phyloP scores from a whole-genome alignment of 805 yeast species.

The Starmerella floris region DNA sequence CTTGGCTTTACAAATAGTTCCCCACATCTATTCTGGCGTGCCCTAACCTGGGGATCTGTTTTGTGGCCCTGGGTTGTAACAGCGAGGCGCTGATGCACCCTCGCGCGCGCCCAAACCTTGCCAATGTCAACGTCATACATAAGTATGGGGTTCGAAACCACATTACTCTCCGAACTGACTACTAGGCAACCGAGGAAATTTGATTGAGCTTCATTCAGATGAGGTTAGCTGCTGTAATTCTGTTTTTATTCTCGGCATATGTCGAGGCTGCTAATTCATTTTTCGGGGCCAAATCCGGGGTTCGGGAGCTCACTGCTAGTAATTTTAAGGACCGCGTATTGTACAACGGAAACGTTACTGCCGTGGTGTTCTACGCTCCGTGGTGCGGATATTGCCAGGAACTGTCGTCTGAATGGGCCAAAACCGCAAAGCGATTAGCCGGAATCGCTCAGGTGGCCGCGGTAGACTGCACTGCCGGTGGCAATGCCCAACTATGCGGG shows the following conservation, averaged over 20 bases:
- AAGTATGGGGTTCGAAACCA: too few relatives aligned
- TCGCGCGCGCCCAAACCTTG: too few relatives aligned
- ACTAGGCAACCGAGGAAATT: too few relatives aligned
- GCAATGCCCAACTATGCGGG: constrained; percentile 58
- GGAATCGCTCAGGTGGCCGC: constrained; percentile 48
- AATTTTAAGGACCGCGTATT: constrained; percentile 57
- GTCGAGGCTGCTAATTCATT: neutral
- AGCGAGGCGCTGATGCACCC: too few relatives aligned
- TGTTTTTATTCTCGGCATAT: neutral
- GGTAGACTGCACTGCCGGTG: constrained; percentile 67
- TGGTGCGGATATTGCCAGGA: constrained; percentile 97
- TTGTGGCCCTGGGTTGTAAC: too few relatives aligned
- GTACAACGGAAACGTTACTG: constrained; percentile 58
- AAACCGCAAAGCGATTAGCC: constrained; percentile 47
- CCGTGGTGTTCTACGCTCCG: constrained; percentile 90
- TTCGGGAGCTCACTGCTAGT: constrained; percentile 17
- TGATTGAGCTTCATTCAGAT: too few relatives aligned
- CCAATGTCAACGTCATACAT: too few relatives aligned
- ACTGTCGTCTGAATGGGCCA: constrained; percentile 48
- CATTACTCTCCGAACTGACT: too few relatives aligned
- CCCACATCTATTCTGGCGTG: too few relatives aligned
- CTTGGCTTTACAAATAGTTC: too few relatives aligned
- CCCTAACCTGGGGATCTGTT: too few relatives aligned
- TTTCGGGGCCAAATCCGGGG: constrained; percentile 14
- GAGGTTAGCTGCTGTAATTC: neutral